phyloP scores from a whole-genome alignment of 2,329 filamentous ascomycete species.

The Epichloe bromicola region DNA sequence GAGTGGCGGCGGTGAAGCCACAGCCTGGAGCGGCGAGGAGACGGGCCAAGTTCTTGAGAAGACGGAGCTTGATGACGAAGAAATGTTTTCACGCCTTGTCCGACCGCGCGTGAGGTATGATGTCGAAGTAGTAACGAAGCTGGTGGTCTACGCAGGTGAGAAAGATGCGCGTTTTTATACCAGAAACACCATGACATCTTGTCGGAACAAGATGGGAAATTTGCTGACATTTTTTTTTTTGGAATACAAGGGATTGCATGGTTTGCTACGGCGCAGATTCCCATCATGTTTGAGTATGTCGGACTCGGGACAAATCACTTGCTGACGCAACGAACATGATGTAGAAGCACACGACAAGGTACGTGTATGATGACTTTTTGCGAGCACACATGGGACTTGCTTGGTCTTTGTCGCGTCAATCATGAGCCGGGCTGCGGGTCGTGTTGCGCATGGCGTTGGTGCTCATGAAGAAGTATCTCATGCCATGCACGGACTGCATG shows the following conservation, averaged over 20 bases:
- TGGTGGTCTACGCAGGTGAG: conserved; percentile 84
- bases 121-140: conserved; percentile 94
- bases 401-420: no score
- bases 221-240: neutral
- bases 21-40: conserved; percentile 6
- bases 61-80: conserved; percentile 50
- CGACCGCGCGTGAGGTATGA: conserved; percentile 88
- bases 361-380: neutral
- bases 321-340: conserved; percentile 8
- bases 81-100: conserved; percentile 74
- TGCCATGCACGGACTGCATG: neutral
- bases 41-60: conserved; percentile 18
- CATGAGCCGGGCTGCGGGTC: neutral
- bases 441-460: neutral
- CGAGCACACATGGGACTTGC: neutral
- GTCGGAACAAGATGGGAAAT: no score
- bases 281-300: conserved; percentile 55
- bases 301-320: conserved; percentile 34
- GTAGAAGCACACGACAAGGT: neutral
- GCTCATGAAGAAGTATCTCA: neutral
- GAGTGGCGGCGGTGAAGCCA: conserved; percentile 50
- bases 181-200: no score
- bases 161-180: no score
- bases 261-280: conserved; percentile 65
- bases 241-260: conserved; percentile 57